Conservation (phyloP, 176 grass and related monocot genomes). For the Oryza punctata region DNA sequence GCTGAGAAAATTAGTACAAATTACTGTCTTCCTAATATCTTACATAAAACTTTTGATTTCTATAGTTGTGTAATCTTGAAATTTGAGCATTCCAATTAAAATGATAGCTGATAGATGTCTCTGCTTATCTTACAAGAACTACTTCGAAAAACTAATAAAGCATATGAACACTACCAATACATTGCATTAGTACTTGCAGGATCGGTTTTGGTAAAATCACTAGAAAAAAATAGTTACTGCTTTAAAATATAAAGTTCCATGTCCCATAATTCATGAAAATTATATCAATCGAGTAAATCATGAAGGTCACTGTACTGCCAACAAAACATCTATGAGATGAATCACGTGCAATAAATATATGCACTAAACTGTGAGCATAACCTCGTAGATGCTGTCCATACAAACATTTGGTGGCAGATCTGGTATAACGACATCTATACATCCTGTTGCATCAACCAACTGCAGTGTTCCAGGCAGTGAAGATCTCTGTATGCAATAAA, state of each 20-base stretch:
- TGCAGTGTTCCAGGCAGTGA: constrained; percentile 64
- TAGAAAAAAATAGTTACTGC: constrained; percentile 10
- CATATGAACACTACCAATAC: neutral
- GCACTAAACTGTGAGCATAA: constrained; percentile 28
- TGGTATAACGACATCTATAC: constrained; percentile 69
- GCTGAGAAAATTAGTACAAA: neutral
- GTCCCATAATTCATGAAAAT: neutral
- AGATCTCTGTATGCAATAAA: constrained; percentile 62
- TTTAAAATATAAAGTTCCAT: constrained; percentile 17
- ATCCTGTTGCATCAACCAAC: constrained; percentile 86
- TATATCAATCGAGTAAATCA: constrained; percentile 5
- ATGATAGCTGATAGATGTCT: neutral
- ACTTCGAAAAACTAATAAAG: constrained; percentile 9
- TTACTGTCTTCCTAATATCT: neutral
- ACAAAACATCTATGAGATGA: constrained; percentile 7
- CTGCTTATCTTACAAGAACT: neutral
- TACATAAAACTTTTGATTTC: neutral
- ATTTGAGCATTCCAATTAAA: neutral
- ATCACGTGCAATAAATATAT: constrained; percentile 5
- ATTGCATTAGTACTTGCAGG: neutral
- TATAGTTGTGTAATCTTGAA: constrained; percentile 16
- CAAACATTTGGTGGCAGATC: constrained; percentile 57
- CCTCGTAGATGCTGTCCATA: constrained; percentile 74
- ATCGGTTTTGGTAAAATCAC: neutral
- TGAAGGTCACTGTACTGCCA: constrained; percentile 10